Evolutionary conservation across 257 asterid genomes (phyloP).

Genomic region (Leonotis leonurus): DNA sequence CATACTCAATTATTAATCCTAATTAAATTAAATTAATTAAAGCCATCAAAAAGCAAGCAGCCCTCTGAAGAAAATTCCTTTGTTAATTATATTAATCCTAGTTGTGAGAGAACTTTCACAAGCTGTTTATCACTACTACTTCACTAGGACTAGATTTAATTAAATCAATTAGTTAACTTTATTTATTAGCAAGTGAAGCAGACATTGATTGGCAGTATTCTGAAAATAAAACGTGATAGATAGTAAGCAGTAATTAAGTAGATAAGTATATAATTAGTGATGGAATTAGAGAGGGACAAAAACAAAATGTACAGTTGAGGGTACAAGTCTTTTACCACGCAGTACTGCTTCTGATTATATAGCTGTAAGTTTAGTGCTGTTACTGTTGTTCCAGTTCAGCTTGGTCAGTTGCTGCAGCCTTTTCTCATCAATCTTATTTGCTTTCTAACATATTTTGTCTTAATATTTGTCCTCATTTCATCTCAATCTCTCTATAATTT

Average conservation of each 20-base stretch:
- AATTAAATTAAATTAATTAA: too few species aligned
- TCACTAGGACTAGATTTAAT: neutral
- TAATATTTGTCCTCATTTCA: constrained; percentile 8
- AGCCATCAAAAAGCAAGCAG: neutral
- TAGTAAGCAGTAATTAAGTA: constrained; percentile 20
- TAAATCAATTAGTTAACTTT: neutral
- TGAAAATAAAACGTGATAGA: constrained; percentile 40
- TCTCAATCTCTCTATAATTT: neutral
- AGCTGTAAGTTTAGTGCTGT: constrained; percentile 21
- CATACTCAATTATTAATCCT: too few species aligned
- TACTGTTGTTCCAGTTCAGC: constrained; percentile 21
- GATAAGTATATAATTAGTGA: neutral
- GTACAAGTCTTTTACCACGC: constrained; percentile 5
- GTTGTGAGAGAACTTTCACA: constrained; percentile 5
- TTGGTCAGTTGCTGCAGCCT: neutral
- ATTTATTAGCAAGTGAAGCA: constrained; percentile 1
- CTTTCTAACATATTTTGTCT: constrained; percentile 26
- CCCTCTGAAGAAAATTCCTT: neutral
- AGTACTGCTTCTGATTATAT: constrained; percentile 1
- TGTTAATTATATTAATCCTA: neutral
- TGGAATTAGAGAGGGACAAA: constrained; percentile 16
- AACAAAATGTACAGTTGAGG: constrained; percentile 11
- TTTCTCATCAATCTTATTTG: constrained; percentile 8
- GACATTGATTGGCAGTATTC: constrained; percentile 11
- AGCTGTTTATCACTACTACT: constrained; percentile 10